phyloP scores from a whole-genome alignment of 495 filamentous ascomycete species.

The Pyrenula massariospora region DNA sequence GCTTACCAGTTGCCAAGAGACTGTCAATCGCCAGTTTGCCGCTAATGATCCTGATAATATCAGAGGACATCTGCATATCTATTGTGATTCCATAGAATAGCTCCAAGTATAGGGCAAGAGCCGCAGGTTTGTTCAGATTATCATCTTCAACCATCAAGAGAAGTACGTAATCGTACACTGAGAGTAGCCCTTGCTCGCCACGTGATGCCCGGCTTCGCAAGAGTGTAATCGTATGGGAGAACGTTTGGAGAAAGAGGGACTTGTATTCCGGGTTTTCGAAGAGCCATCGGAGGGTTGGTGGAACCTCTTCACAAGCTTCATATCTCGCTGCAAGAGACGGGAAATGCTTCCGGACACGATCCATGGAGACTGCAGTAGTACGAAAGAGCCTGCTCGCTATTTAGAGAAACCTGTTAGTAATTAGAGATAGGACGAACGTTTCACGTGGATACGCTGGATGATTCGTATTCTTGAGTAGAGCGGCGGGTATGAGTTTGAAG shows the following conservation, averaged over 20 bases:
- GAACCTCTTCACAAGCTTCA: background rate
- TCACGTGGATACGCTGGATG: too few species aligned
- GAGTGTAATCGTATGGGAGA: background rate
- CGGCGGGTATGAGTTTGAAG: too few species aligned
- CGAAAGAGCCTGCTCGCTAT: too few species aligned
- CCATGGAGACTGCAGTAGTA: background rate
- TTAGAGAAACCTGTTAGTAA: too few species aligned
- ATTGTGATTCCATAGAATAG: background rate
- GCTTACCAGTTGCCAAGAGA: background rate
- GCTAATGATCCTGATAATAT: background rate
- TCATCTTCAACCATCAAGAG: background rate
- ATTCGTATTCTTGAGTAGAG: too few species aligned
- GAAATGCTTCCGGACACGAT: background rate
- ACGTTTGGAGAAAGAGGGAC: background rate
- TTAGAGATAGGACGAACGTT: too few species aligned
- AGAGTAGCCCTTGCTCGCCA: background rate
- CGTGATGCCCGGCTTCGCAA: background rate
- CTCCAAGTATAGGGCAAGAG: background rate
- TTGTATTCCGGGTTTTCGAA: background rate
- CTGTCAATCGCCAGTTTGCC: background rate
- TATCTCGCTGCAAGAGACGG: background rate
- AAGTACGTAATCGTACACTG: background rate
- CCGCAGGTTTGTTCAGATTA: background rate
- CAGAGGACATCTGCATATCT: background rate
- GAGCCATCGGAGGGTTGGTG: background rate